Evolutionary conservation across 164 flowering plant species (phyloP), one percentile per base, ranked within the genome.

Genomic region (Tinospora cordifolia): DNA sequence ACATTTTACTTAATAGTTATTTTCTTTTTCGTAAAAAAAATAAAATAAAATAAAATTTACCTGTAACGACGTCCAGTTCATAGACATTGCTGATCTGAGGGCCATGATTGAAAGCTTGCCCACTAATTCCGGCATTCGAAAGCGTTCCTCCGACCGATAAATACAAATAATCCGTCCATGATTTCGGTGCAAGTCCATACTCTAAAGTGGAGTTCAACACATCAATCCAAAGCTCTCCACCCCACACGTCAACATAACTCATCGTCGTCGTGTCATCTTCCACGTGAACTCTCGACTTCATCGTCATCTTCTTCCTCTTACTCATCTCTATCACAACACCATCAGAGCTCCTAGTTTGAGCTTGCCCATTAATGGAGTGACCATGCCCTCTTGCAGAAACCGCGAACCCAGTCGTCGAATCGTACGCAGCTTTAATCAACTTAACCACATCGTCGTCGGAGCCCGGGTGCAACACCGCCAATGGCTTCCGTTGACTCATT

Each of bases 121-220:
- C 99, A 54, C 99, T 95, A 59, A 95, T 95, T 39, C 99, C 99
- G 36, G 85, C 98, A 74, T 95, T 92, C 0, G 98, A 95, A 8
- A 95, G 83, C 13, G 99, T 95, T 27, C 99, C 99, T 21, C 98
- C 99, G 15, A 95, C 98, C 0, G 96, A 71, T n/a, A 95, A 84
- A 73, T 95, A 88, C 85, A 95, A 78, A 70, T 95, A 95, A 81
- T 95, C 99, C 0, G 99, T 95, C 99, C 99, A 95, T 10, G 99
- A 95, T 58, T 73, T 87, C 2, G 99, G 98, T 38, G 99, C 87
- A 2, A 92, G 77, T 40, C 94, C 98, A 79, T 79, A 65, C 75
- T 83, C 79, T 19, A 92, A 77, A 66, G 90, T 88, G 12, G 71
- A 70, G 69, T 58, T 84, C 78, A 92, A 68, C 74, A 95, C 89